Conservation (phyloP, 2,329 filamentous ascomycete species). For the Ramichloridium luteum region DNA sequence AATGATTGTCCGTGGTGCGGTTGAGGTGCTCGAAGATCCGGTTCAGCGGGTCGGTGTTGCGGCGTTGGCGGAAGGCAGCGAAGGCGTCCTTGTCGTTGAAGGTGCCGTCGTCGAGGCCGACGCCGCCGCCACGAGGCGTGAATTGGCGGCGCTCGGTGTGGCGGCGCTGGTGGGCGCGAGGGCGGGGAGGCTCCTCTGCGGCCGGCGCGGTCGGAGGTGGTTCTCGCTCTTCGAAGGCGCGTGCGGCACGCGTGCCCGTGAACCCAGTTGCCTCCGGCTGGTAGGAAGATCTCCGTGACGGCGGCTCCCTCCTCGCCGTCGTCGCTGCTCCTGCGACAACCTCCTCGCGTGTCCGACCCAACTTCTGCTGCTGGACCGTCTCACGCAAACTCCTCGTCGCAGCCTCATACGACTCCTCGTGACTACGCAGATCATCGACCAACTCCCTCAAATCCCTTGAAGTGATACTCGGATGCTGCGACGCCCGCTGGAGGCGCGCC, state of each 20-base stretch:
- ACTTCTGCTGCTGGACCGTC: too few species aligned
- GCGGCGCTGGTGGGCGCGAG: too few species aligned
- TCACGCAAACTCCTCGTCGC: constrained; percentile 10
- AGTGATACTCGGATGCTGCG: constrained; percentile 12
- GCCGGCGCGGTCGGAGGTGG: too few species aligned
- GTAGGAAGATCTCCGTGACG: too few species aligned
- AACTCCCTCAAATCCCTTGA: constrained; percentile 15
- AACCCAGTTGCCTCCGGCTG: constrained; percentile 2
- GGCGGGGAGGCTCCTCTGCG: too few species aligned
- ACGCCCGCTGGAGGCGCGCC: constrained; percentile 17
- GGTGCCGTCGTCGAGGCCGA: too few species aligned
- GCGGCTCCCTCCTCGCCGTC: too few species aligned
- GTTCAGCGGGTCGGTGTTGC: constrained; percentile 10
- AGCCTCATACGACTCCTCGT: constrained; percentile 10
- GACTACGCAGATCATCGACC: constrained; percentile 16
- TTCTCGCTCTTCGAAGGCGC: too few species aligned
- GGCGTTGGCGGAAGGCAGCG: constrained; percentile 8
- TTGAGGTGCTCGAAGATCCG: constrained; percentile 12
- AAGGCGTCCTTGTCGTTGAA: constrained; percentile 6
- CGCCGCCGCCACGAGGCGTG: not conserved
- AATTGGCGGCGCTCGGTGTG: not conserved
- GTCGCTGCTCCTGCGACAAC: too few species aligned
- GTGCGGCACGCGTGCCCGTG: too few species aligned
- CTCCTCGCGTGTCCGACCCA: too few species aligned
- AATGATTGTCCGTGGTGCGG: too few species aligned